Conservation (phyloP, 1,139 yeast species). For the Yamadazyma taylorii region DNA sequence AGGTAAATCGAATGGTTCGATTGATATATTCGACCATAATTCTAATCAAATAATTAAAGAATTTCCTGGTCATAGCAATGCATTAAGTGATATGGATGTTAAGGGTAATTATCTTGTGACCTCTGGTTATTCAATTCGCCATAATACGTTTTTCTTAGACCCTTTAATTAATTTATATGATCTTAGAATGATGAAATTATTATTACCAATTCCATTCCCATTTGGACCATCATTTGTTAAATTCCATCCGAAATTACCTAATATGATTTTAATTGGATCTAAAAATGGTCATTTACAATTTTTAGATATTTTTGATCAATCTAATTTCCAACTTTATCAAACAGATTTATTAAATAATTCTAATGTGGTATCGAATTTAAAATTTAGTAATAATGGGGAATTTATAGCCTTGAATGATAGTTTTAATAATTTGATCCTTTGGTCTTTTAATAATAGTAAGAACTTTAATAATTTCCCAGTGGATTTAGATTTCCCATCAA, state of each 20-base stretch:
- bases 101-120: slow-evolving; percentile 77
- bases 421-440: slow-evolving; percentile 65
- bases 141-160: slow-evolving; percentile 47
- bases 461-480: slow-evolving; percentile 49
- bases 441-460: slow-evolving; percentile 54
- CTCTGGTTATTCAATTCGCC: slow-evolving; percentile 73
- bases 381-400: slow-evolving; percentile 80
- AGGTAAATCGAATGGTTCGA: slow-evolving; percentile 66
- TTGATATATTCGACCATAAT: slow-evolving; percentile 77
- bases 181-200: slow-evolving; percentile 66
- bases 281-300: slow-evolving; percentile 81
- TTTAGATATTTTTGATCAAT: slow-evolving; percentile 78
- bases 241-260: slow-evolving; percentile 85
- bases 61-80: slow-evolving; percentile 73
- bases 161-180: slow-evolving; percentile 86
- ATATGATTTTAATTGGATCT: slow-evolving; percentile 74
- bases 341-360: slow-evolving; percentile 45
- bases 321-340: slow-evolving; percentile 60
- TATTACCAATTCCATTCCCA: slow-evolving; percentile 84
- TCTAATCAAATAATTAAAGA: slow-evolving; percentile 53
- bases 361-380: slow-evolving; percentile 52
- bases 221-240: slow-evolving; percentile 86
- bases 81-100: slow-evolving; percentile 75
- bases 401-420: slow-evolving; percentile 69
- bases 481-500: slow-evolving; percentile 51